Conservation (phyloP, 148 eudicot genomes). For the Amaranthus palmeri region DNA sequence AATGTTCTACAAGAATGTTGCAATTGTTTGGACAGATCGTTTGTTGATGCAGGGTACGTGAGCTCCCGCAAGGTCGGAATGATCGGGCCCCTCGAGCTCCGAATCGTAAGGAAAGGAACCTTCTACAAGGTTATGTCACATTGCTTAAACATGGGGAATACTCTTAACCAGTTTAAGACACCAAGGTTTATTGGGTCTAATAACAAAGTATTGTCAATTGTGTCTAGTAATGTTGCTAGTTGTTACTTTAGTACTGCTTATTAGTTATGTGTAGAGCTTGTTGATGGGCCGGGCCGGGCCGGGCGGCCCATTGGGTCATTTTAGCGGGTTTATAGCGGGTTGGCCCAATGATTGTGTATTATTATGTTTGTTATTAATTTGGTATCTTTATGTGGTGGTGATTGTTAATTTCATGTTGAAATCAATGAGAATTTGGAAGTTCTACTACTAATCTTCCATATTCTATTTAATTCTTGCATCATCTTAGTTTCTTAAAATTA, state of each 20-base stretch:
- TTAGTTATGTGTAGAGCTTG: constrained; percentile 7
- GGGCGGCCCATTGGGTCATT: no score
- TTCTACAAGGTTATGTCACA: constrained; percentile 66
- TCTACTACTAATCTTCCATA: no score
- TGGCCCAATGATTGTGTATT: no score
- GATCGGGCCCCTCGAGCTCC: constrained; percentile 76
- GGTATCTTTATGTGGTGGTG: no score
- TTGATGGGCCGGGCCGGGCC: no score
- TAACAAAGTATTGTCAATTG: constrained; percentile 54
- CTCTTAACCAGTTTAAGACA: constrained; percentile 84
- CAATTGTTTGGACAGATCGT: constrained; percentile 60
- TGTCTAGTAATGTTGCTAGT: constrained; percentile 44
- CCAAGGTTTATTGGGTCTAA: constrained; percentile 62
- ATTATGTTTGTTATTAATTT: no score
- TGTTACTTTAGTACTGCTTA: constrained; percentile 69
- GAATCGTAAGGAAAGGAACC: constrained; percentile 61
- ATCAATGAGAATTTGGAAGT: no score
- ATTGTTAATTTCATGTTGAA: no score
- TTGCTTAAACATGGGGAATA: constrained; percentile 56
- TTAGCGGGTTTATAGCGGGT: no score
- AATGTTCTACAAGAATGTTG: constrained; percentile 56
- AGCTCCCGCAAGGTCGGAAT: constrained; percentile 57
- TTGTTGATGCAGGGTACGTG: constrained; percentile 71
- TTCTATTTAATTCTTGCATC: no score
- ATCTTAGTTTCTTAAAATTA: no score